Evolutionary conservation across 257 asterid genomes (phyloP), one percentile per base, ranked within the genome.

Genomic region (Paulownia fortunei): DNA sequence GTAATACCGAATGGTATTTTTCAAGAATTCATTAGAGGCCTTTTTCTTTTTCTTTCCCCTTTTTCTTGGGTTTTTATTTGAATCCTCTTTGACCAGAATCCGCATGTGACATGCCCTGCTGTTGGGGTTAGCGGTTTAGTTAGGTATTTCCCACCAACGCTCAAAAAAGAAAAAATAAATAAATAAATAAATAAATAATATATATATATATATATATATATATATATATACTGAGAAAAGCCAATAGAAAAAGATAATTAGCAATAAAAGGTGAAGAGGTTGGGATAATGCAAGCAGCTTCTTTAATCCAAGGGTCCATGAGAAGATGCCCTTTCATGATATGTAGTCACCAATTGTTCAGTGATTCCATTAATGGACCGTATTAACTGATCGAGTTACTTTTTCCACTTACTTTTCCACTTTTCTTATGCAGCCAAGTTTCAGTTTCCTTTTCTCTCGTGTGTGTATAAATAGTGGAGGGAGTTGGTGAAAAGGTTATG

Each of bases 41-140:
- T n/a, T 12, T 18, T 6, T 62, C 19, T 62, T 59, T 76, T 51
- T 3, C 21, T 18, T 75, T 42, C 23, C 16, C 12, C 49, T n/a
- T 66, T 11, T 15, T 5, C 12, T 18, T 41, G 3, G 54, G 2
- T 62, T 49, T 23, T 32, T 64, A 19, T 12, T 65, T 55, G n/a
- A 37, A 76, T 76, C 49, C 49, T 15, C 16, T 76, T 66, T 76
- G 76, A 76, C 81, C 59, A 76, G 76, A 76, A 67, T 24, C 69
- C 55, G 3, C 79, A 62, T 63, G 73, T 75, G 64, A 46, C 68
- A 62, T 15, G 5, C 79, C 18, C 37, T 46, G 51, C 2, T n/a
- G 21, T 39, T 62, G 49, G 7, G 63, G 56, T 5, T 27, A 16
- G 41, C 41, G 6, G 15, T n/a, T 16, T 26, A 12, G 18, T 6